A percentile compares a stretch with the other conserved stretches of the same genome.
Evolutionary conservation across 164 flowering plant species (phyloP).

Genomic region (Tetrastigma voinierianum): DNA sequence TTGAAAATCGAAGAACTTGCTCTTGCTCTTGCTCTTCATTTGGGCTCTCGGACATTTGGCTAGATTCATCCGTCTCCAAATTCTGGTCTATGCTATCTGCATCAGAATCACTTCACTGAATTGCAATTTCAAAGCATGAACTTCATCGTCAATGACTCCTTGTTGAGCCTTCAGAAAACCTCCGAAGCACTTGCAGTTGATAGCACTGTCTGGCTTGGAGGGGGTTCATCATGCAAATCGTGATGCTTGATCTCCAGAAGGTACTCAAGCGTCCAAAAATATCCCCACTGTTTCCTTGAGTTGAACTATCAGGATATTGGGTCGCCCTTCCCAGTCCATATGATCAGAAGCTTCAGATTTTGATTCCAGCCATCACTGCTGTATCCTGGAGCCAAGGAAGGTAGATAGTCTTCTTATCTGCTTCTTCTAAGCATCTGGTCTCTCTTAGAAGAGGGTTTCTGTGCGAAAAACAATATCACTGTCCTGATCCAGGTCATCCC

Average conservation of each 20-base stretch:
- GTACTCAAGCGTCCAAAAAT: not conserved
- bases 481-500: conserved; percentile 16
- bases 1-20: conserved; percentile 4
- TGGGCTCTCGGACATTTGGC: not conserved
- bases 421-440: conserved; percentile 7
- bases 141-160: conserved; percentile 23
- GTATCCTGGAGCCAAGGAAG: conserved; percentile 8
- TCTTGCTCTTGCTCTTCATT: conserved; percentile 5
- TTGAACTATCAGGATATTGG: conserved; percentile 10
- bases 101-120: conserved; percentile 11
- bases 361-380: conserved; percentile 10
- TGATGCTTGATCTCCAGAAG: conserved; percentile 1
- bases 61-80: conserved; percentile 8
- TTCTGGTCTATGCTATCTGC: not conserved
- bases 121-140: conserved; percentile 7
- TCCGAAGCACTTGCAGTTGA: conserved; percentile 2
- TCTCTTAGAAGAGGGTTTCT: not conserved
- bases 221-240: not conserved
- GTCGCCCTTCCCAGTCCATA: conserved; percentile 48
- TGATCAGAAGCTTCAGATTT: conserved; percentile 22
- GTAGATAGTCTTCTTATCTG: conserved; percentile 3
- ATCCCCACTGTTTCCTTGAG: conserved; percentile 1
- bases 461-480: not conserved
- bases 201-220: conserved; percentile 5
- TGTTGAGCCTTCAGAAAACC: conserved; percentile 11